Evolutionary conservation across 2,329 filamentous ascomycete genomes (phyloP).

Genomic region (Alternaria viburni): DNA sequence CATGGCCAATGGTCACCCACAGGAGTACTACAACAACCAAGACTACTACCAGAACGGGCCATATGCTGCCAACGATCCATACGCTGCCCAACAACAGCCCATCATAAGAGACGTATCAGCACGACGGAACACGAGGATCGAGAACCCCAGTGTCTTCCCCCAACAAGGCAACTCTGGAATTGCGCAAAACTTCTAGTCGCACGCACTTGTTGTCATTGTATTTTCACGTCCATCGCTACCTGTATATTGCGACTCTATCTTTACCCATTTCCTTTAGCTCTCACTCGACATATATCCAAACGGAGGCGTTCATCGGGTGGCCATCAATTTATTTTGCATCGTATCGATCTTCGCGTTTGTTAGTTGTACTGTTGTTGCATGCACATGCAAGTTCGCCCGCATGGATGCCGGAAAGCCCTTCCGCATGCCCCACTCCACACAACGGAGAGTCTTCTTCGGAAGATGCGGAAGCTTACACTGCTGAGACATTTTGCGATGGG

Average conservation of each 20-base stretch:
- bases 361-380: constrained; percentile 6
- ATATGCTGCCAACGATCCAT: constrained; percentile 63
- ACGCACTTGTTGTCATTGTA: not conserved
- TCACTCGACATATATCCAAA: constrained; percentile 17
- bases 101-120: constrained; percentile 94
- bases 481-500: not conserved
- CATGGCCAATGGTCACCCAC: constrained; percentile 54
- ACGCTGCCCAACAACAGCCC: constrained; percentile 66
- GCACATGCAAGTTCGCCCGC: constrained; percentile 12
- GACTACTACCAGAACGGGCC: constrained; percentile 63
- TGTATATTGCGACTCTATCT: constrained; percentile 25
- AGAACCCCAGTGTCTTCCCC: constrained; percentile 86
- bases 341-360: constrained; percentile 7
- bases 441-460: not conserved
- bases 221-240: constrained; percentile 14
- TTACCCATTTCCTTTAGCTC: constrained; percentile 1
- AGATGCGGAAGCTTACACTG: not conserved
- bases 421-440: constrained; percentile 16
- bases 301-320: constrained; percentile 12
- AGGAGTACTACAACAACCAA: constrained; percentile 60
- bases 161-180: constrained; percentile 92
- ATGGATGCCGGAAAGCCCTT: constrained; percentile 4
- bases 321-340: constrained; percentile 7
- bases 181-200: constrained; percentile 86
- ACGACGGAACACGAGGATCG: constrained; percentile 90